phyloP scores from a whole-genome alignment of 2,329 filamentous ascomycete species.

The Metarhizium anisopliae region DNA sequence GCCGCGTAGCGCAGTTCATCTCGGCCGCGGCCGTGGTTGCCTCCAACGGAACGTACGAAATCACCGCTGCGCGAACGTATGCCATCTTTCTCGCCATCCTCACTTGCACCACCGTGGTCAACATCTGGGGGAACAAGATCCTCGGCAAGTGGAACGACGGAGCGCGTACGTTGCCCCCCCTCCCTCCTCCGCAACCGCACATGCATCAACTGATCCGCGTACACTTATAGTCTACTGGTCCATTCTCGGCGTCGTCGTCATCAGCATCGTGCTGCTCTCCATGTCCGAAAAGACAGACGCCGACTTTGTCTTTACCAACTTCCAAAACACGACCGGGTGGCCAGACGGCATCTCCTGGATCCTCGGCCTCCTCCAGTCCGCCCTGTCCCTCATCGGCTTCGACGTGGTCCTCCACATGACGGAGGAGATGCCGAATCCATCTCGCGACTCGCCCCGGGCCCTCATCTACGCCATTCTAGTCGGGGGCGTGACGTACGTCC shows the following conservation, averaged over 20 bases:
- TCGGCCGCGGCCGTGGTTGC: slow-evolving; percentile 31
- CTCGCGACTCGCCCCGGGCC: slow-evolving; percentile 29
- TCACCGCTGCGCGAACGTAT: slow-evolving; percentile 30
- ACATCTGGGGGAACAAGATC: slow-evolving; percentile 32
- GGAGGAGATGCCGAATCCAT: slow-evolving; percentile 35
- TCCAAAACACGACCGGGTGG: slow-evolving; percentile 37
- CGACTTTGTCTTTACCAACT: slow-evolving; percentile 33
- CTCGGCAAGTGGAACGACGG: slow-evolving; percentile 32
- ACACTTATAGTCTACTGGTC: slow-evolving; percentile 29
- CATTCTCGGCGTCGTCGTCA: slow-evolving; percentile 30
- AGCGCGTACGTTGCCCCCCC: slow-evolving; percentile 19
- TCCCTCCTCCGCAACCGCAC: background rate
- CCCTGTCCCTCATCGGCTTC: slow-evolving; percentile 28
- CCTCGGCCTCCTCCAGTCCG: slow-evolving; percentile 33
- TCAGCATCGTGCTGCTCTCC: slow-evolving; percentile 32
- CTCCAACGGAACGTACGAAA: slow-evolving; percentile 26
- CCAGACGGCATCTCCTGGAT: slow-evolving; percentile 37
- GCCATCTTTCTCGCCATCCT: slow-evolving; percentile 30
- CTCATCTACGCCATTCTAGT: slow-evolving; percentile 31
- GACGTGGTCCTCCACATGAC: slow-evolving; percentile 36
- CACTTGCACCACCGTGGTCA: slow-evolving; percentile 27
- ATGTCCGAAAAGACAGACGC: slow-evolving; percentile 30
- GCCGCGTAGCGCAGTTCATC: slow-evolving; percentile 30
- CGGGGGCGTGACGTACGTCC: background rate
- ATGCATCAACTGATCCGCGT: background rate